Base-by-base conservation (phyloP, 1,284 basidiomycete species). In the Tilletia horrida region DNA sequence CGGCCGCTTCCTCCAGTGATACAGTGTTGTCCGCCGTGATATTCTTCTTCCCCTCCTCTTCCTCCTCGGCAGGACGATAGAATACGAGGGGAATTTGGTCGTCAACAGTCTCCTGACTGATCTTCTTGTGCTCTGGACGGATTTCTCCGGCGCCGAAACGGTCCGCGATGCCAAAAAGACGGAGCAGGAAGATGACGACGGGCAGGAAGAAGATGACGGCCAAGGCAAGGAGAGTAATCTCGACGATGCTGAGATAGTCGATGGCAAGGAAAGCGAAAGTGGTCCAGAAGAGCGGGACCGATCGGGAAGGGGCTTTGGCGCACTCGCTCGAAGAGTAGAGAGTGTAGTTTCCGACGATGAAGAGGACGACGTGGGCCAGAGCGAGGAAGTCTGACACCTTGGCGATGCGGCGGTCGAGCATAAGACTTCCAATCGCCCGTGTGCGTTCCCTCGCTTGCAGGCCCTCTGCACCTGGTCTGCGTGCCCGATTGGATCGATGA, bases 281-380 rank as follows among this genome's bases (percentile, higher is more conserved):
- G 1, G 76, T 47, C 70, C 73, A 76, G 57, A 72, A 78, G 63
- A 78, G 69, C 9, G 76, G 71, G 2, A 71, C 65, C 2, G 74
- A 68, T 31, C 76, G 72, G 0, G 76, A 75, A 2, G 76, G 76
- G 21, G 42, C 48, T 13, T 66, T 70, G 14, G 73, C 70, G 68
- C 62, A 45, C 35, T 48, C 47, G 44, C 62, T 70, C 4, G 69
- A 66, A 62, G 68, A 73, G 64, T 75, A 78, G 42, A 76, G 72
- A 50, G 72, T 69, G 18, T 73, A 74, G 68, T 78, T 78, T 31
- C 76, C 76, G 16, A 77, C 71, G 47, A 73, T 68, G 52, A 77
- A 78, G 64, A 77, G 68, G 67, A 76, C 71, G 40, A 74, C 50
- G 13, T 69, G 67, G 3, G 69, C 67, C 21, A 78, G 68, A 55